Conservation (phyloP, 192 early-diverging fungal species). For the Coemansia sp. region DNA sequence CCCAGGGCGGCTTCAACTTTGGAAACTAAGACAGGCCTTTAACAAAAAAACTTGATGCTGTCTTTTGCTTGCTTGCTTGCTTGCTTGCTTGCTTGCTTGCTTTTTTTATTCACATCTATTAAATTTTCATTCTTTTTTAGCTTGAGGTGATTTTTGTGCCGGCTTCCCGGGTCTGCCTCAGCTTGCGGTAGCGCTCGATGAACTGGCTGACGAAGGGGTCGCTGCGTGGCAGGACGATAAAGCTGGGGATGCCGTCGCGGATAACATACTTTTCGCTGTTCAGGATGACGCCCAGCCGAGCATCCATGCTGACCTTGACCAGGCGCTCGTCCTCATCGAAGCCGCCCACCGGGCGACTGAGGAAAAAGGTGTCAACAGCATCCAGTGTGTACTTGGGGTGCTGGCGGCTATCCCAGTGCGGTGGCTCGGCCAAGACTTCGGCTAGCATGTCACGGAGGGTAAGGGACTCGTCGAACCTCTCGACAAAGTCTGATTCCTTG, state of each 20-base stretch:
- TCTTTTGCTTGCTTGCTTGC: not conserved
- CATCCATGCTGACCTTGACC: slow-evolving; percentile 63
- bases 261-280: slow-evolving; percentile 66
- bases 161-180: slow-evolving; percentile 23
- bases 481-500: slow-evolving; percentile 85
- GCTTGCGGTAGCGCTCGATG: slow-evolving; percentile 60
- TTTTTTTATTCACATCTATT: slow-evolving; percentile 5
- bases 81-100: not conserved
- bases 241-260: slow-evolving; percentile 78
- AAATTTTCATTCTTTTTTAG: not conserved
- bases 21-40: slow-evolving; percentile 23
- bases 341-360: slow-evolving; percentile 54
- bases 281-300: slow-evolving; percentile 64
- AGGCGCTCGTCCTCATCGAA: slow-evolving; percentile 58
- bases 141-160: slow-evolving; percentile 7
- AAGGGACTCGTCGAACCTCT: slow-evolving; percentile 76
- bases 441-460: slow-evolving; percentile 83
- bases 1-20: slow-evolving; percentile 86
- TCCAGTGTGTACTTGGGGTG: slow-evolving; percentile 65
- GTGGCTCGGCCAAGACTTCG: slow-evolving; percentile 74
- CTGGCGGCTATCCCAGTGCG: slow-evolving; percentile 76
- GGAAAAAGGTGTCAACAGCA: slow-evolving; percentile 78
- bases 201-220: slow-evolving; percentile 65
- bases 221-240: slow-evolving; percentile 79
- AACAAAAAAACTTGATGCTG: not conserved